Evolutionary conservation across 805 yeast species (phyloP).

Genomic region (Tetrapisispora pingtungensis): DNA sequence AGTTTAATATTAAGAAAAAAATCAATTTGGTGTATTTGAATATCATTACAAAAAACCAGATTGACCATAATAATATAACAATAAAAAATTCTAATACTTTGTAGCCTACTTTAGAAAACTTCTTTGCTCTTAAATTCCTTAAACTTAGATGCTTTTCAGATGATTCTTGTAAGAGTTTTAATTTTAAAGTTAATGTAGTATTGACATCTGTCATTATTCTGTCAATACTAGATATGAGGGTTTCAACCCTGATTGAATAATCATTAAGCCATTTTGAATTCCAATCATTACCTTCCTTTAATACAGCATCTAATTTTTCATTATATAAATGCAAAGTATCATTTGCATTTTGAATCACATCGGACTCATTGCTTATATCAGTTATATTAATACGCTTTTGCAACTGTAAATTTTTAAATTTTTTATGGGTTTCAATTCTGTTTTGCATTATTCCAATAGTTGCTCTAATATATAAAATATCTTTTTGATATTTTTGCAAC

Average conservation of each 20-base stretch:
- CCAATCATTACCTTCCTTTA: conserved; percentile 25
- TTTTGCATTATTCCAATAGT: conserved; percentile 20
- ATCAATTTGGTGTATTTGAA: conserved; percentile 12
- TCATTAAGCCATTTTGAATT: conserved; percentile 25
- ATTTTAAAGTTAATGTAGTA: conserved; percentile 55
- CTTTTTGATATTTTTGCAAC: conserved; percentile 19
- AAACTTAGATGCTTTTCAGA: conserved; percentile 23
- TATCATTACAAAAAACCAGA: conserved; percentile 24
- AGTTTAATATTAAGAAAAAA: conserved; percentile 9
- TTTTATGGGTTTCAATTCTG: conserved; percentile 19
- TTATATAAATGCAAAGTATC: conserved; percentile 16
- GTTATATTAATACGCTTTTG: conserved; percentile 9
- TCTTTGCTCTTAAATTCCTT: conserved; percentile 18
- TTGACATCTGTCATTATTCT: conserved; percentile 64
- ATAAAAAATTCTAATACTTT: conserved; percentile 22
- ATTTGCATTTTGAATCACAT: conserved; percentile 11
- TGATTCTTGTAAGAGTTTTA: conserved; percentile 31
- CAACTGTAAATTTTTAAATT: conserved; percentile 12
- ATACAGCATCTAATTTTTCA: conserved; percentile 18
- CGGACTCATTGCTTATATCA: conserved; percentile 12
- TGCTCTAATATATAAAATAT: conserved; percentile 17
- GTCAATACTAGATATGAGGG: conserved; percentile 51
- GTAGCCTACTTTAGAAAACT: conserved; percentile 16
- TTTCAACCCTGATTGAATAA: conserved; percentile 48
- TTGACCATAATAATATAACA: conserved; percentile 19